Evolutionary conservation across 106 monocot genomes (phyloP).

Genomic region (Iris macrosiphon): DNA sequence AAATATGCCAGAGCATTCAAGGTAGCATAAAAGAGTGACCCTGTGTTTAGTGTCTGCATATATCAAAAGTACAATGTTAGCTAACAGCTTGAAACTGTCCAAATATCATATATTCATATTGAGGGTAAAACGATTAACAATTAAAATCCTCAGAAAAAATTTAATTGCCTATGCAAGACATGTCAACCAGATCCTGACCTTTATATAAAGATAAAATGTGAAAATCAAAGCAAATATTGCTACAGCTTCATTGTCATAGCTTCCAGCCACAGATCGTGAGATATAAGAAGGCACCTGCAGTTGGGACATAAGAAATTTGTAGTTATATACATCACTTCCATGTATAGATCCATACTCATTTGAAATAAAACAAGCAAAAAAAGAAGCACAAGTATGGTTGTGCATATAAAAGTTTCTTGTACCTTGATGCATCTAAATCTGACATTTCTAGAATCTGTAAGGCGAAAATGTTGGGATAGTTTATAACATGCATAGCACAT

Average conservation of each 20-base stretch:
- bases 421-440: too few species aligned
- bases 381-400: too few species aligned
- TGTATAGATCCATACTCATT: too few species aligned
- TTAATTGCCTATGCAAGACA: not conserved
- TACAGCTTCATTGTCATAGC: conserved; percentile 99
- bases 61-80: not conserved
- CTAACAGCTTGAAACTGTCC: not conserved
- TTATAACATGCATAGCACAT: too few species aligned
- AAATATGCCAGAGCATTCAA: conserved; percentile 93
- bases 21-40: conserved; percentile 95
- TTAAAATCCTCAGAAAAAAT: too few species aligned
- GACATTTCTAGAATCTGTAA: too few species aligned
- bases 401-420: too few species aligned
- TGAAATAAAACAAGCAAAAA: too few species aligned
- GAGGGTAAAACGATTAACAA: not conserved
- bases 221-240: conserved; percentile 97
- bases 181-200: conserved; percentile 35
- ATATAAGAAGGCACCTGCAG: conserved; percentile 95
- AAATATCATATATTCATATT: too few species aligned
- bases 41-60: conserved; percentile 93
- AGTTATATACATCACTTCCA: too few species aligned
- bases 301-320: too few species aligned
- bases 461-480: too few species aligned
- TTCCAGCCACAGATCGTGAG: conserved; percentile 96
- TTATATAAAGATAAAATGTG: conserved; percentile 96